Base-by-base conservation (phyloP, 192 early-diverging fungal species). In the Geranomyces variabilis region DNA sequence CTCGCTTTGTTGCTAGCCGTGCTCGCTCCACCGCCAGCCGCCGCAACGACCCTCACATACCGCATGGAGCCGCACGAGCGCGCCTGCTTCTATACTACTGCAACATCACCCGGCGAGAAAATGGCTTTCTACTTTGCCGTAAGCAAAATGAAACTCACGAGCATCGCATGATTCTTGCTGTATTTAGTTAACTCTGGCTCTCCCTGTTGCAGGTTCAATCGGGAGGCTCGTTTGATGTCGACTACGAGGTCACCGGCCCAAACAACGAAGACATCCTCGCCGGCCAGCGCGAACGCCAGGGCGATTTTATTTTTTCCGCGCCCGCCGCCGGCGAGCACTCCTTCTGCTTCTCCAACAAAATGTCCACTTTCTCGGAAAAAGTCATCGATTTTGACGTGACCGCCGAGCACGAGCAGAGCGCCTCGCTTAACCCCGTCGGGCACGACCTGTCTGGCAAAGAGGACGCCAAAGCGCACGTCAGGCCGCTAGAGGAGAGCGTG, bases 121-220 rank as follows among this genome's bases (percentile, higher is more conserved):
- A 77, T 99, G 62, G 90, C 90, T 44, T 95, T 99, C 76, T 99
- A 97, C 84, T 99, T 96, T 90, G 94, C 95, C 49, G 96, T 98
- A 91, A 79, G 92, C 58, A 21, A 0, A 22, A 2, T 30, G 28
- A 19, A 14, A 14, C 28, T 60, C 28, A 19, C 58, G 7, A 53
- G 46, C 19, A 19, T 47, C 7, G 51, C 24, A 3, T 26, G 7
- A 26, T 4, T n/a, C 51, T 53, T 7, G 4, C 24, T 3, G 51
- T 53, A 26, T 53, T 3, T 15, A 14, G 58, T 28, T 60, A 5
- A 4, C 5, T 31, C 17, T 60, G 58, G 22, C 4, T 28, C 28
- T 24, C 7, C 30, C 4, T 33, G 4, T 19, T 33, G 3, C 41
- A 96, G 94, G 96, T 96, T 46, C 97, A 99, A 86, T 84, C 88